phyloP scores from a whole-genome alignment of 2,329 filamentous ascomycete genomes.

The Claviceps sorghi region DNA sequence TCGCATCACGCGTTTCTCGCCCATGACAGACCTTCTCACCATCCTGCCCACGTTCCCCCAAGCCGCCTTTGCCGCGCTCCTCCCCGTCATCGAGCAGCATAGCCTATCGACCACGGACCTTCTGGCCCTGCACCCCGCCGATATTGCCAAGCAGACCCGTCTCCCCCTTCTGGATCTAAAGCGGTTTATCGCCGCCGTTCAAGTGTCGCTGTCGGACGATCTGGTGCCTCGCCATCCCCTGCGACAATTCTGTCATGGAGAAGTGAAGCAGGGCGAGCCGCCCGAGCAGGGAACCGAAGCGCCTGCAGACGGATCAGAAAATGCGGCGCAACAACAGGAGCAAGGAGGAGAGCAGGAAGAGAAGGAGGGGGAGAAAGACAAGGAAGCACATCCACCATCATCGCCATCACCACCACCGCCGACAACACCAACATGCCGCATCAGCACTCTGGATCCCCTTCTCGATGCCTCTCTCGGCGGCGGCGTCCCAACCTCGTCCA shows the following conservation, averaged over 20 bases:
- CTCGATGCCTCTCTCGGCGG: conserved; percentile 61
- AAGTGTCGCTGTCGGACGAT: conserved; percentile 52
- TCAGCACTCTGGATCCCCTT: conserved; percentile 65
- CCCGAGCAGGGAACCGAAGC: neutral
- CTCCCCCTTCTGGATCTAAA: conserved; percentile 70
- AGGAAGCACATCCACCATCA: neutral
- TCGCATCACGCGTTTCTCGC: neutral
- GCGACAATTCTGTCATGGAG: neutral
- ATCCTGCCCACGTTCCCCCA: conserved; percentile 69
- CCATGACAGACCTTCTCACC: conserved; percentile 75
- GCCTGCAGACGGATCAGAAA: neutral
- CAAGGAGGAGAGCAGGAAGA: neutral
- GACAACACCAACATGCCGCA: conserved; percentile 15
- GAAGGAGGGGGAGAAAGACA: neutral
- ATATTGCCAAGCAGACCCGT: conserved; percentile 74
- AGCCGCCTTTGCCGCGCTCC: conserved; percentile 55
- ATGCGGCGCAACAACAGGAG: neutral
- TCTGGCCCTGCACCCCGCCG: conserved; percentile 64
- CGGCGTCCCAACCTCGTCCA: conserved; percentile 64
- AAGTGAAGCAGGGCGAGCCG: neutral
- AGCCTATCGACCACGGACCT: conserved; percentile 69
- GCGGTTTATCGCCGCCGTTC: conserved; percentile 52
- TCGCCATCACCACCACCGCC: neutral
- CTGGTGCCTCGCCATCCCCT: conserved; percentile 21
- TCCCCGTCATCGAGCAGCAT: conserved; percentile 67